Evolutionary conservation across 2,329 filamentous ascomycete genomes (phyloP), one percentile per base, ranked within the genome.

Genomic region (Epichloe glyceriae): DNA sequence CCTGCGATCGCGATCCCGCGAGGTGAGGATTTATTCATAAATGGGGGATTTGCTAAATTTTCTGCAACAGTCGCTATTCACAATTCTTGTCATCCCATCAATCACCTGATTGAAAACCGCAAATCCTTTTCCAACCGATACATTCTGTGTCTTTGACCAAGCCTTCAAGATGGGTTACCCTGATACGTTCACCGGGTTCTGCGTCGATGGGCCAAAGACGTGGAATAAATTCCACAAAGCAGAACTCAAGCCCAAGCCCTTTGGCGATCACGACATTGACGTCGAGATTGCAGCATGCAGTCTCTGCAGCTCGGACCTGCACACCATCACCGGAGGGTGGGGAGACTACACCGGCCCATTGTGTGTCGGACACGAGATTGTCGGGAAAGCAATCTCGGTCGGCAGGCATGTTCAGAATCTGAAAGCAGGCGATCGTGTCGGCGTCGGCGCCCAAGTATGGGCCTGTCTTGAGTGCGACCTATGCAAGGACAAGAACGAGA

Each of bases 211-310:
- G 34, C 68, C 69, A 40, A 66, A 70, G 52, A 60, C 63, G 4
- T 72, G 69, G 69, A 70, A 66, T 55, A 56, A 66, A 47, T 73
- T 72, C 53, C 59, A 63, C 55, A 69, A 66, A 49, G 50, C 61
- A 2, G 58, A 62, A 20, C 61, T 72, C 44, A 70, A 56, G 30
- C 67, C 66, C 14, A 69, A 69, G 58, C 60, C 63, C 1, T 69
- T 68, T 34, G 65, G 55, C 15, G 59, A 63, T 7, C 58, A 62
- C 50, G 63, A 65, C 48, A 54, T 88, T 57, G 85, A 88, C 61
- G 78, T 89, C 62, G 80, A 85, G 66, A 82, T 89, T 57, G 77
- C 83, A 51, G 79, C 76, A 53, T 86, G 83, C 62, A 82, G 82
- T 60, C 70, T 82, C 49, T 83, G 79, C 61, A 78, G 79, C 55